These are phyloP conservation scores for Bauhinia variegata DNA, from an alignment of 306 rosid species.

Conservation along the genomic window DNA sequence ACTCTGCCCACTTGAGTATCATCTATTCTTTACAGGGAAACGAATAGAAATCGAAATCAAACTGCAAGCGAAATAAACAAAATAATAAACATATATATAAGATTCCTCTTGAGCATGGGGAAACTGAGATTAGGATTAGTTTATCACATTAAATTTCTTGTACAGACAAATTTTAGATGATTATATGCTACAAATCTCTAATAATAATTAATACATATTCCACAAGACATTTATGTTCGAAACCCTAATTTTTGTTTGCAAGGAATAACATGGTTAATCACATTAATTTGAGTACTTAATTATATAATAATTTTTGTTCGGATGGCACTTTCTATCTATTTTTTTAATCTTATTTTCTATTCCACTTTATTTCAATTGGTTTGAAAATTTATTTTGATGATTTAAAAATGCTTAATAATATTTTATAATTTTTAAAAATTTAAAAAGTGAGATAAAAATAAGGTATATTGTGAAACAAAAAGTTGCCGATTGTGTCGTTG, in stretches of 20 bases:
- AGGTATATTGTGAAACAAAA: too few species aligned
- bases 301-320: slow-evolving; percentile 30
- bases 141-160: slow-evolving; percentile 35
- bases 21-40: neutral
- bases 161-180: slow-evolving; percentile 54
- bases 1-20: too few species aligned
- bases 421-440: too few species aligned
- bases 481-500: too few species aligned
- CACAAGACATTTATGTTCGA: slow-evolving; percentile 40
- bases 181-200: slow-evolving; percentile 51
- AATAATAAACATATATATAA: slow-evolving; percentile 9
- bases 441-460: too few species aligned
- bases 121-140: slow-evolving; percentile 34
- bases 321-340: too few species aligned
- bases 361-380: too few species aligned
- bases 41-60: neutral
- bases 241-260: slow-evolving; percentile 47
- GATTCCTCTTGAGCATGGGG: slow-evolving; percentile 57
- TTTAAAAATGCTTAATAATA: too few species aligned
- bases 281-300: slow-evolving; percentile 33
- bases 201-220: slow-evolving; percentile 24
- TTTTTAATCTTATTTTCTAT: too few species aligned
- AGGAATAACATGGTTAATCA: slow-evolving; percentile 50
- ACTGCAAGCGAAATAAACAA: neutral
- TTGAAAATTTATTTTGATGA: too few species aligned